Evolutionary conservation across 2,329 filamentous ascomycete species (phyloP), one percentile per base, ranked within the genome.

Genomic region (Calonectria hawksworthii): DNA sequence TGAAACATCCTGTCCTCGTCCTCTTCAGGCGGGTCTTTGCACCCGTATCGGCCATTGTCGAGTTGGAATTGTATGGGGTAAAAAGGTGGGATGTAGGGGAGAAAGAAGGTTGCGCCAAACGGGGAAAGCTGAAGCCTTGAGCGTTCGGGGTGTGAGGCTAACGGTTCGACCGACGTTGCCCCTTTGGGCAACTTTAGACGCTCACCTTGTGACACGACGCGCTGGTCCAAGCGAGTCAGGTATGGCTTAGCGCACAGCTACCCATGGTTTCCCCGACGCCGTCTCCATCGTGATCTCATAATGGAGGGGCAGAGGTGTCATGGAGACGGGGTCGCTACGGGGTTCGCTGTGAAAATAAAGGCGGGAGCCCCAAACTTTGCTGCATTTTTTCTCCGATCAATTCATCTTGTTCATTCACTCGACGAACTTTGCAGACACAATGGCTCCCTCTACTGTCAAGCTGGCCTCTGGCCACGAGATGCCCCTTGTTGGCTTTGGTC

Each of bases 401-500:
- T 52, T 38, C 68, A 63, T 41, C 51, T 56, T 21, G 21, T 66
- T 56, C 28, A 41, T 18, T 68, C 38, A 38, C n/a, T 72, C 68
- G 44, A 51, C 26, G n/a, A 50, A 63, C 41, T 66, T 16, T 32
- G 50, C 65, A 38, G 28, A 67, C 65, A 68, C 67, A 74, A 78
- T 79, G 77, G 74, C 75, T 67, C 66, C 70, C 38, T 76, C 78
- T 66, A 78, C 76, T 16, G n/a, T 75, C 52, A 80, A 80, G 76
- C 76, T 80, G 28, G 78, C 78, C 68, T 79, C 78, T 30, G 78
- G 78, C 70, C 64, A 80, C 28, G 78, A 80, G 59, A 80, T 80
- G 79, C 79, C 79, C 59, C 74, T 80, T 32, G 91, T 93, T 65
- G 91, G 91, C 78, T 92, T 92, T 81, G 91, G 91, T 68, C 87